phyloP scores from a whole-genome alignment of 768 basidiomycete species.

The Agrocybe pediades region DNA sequence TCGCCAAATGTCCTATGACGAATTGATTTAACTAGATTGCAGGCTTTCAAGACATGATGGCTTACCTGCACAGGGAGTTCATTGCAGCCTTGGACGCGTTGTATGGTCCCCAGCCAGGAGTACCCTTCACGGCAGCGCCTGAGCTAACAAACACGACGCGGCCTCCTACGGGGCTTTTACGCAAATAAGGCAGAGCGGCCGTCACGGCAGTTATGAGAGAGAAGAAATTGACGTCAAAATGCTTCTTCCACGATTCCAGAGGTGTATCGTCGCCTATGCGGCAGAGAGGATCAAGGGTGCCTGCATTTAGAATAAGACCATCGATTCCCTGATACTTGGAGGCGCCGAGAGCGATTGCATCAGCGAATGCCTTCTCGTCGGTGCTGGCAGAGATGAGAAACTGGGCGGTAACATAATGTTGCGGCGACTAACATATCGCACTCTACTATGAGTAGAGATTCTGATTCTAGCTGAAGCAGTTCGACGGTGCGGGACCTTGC shows the following conservation, averaged over 20 bases:
- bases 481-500: conserved; percentile 73
- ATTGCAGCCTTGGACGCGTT: conserved; percentile 86
- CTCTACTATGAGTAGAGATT: conserved; percentile 53
- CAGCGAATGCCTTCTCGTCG: conserved; percentile 52
- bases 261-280: conserved; percentile 52
- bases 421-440: conserved; percentile 73
- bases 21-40: not conserved
- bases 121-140: conserved; percentile 74
- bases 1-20: conserved; percentile 70
- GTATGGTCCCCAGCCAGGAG: conserved; percentile 78
- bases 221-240: conserved; percentile 90
- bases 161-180: conserved; percentile 57
- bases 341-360: conserved; percentile 55
- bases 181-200: conserved; percentile 68
- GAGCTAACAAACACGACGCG: conserved; percentile 83
- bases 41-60: not conserved
- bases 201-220: conserved; percentile 74
- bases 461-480: conserved; percentile 48
- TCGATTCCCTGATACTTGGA: conserved; percentile 68
- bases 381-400: conserved; percentile 42
- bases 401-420: not conserved
- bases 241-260: conserved; percentile 62
- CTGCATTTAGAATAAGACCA: conserved; percentile 86
- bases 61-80: conserved; percentile 80
- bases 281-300: conserved; percentile 68